phyloP scores from a whole-genome alignment of 768 basidiomycete species.

The Russula sp. region DNA sequence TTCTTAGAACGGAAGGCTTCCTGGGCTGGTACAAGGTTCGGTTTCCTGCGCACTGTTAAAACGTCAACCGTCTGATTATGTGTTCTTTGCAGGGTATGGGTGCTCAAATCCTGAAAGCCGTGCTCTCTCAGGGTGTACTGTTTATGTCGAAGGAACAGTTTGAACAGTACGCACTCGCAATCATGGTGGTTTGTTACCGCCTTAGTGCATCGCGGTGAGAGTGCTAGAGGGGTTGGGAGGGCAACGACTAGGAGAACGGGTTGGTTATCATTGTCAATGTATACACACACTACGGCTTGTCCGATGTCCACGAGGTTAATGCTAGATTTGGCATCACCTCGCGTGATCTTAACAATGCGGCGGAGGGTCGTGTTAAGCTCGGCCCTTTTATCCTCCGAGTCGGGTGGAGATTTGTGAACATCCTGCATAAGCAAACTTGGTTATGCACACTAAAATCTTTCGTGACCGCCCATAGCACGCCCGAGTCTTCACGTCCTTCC shows the following conservation, averaged over 20 bases:
- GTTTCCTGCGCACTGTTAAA: slow-evolving; percentile 2
- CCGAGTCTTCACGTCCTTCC: too few relatives aligned
- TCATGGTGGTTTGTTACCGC: slow-evolving; percentile 47
- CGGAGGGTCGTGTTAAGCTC: too few relatives aligned
- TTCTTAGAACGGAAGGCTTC: slow-evolving; percentile 73
- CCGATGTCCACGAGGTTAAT: too few relatives aligned
- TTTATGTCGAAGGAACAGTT: slow-evolving; percentile 99
- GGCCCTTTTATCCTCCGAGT: too few relatives aligned
- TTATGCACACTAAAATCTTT: not conserved
- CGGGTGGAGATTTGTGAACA: too few relatives aligned
- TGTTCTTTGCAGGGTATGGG: slow-evolving; percentile 72
- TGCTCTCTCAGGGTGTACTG: slow-evolving; percentile 88
- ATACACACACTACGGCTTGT: not conserved
- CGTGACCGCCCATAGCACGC: not conserved
- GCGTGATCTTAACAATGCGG: too few relatives aligned
- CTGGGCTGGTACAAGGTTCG: slow-evolving; percentile 93
- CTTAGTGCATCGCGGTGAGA: slow-evolving; percentile 1
- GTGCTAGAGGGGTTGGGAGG: not conserved
- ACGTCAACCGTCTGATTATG: not conserved
- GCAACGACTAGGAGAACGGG: not conserved
- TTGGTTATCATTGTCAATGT: not conserved
- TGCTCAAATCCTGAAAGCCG: slow-evolving; percentile 94
- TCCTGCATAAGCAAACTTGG: not conserved
- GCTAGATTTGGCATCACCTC: too few relatives aligned
- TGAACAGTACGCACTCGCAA: slow-evolving; percentile 75